Evolutionary conservation across 306 rosid genomes (phyloP).

Genomic region (Neltuma alba): DNA sequence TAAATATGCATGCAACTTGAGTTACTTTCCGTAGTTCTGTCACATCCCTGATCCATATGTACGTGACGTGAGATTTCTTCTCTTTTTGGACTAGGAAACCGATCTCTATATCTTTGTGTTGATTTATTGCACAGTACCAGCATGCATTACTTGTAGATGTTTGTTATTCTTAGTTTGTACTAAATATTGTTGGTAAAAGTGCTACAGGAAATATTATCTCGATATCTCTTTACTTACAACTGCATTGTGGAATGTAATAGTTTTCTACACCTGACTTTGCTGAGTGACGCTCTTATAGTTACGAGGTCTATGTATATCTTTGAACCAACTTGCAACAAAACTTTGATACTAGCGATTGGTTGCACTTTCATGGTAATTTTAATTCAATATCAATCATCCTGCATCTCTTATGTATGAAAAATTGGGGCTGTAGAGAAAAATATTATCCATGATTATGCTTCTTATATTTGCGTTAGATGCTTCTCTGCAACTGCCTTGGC

Average conservation of each 20-base stretch:
- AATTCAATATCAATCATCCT: background rate
- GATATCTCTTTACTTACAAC: slow-evolving; percentile 16
- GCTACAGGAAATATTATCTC: background rate
- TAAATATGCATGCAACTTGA: background rate
- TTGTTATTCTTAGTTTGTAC: slow-evolving; percentile 17
- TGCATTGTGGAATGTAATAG: slow-evolving; percentile 29
- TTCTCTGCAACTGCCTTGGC: slow-evolving; percentile 33
- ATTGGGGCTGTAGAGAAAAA: background rate
- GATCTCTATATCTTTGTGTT: slow-evolving; percentile 17
- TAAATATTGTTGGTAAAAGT: background rate
- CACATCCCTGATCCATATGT: slow-evolving; percentile 13
- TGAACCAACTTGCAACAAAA: slow-evolving; percentile 10
- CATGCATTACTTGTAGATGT: background rate
- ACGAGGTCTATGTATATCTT: slow-evolving; percentile 17
- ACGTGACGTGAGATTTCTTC: background rate
- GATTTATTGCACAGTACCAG: slow-evolving; percentile 10
- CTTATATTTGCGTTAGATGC: slow-evolving; percentile 27
- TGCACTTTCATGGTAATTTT: background rate
- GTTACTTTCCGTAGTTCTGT: slow-evolving; percentile 1
- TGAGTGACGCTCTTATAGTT: background rate
- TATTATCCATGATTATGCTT: slow-evolving; percentile 5
- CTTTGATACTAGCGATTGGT: slow-evolving; percentile 1
- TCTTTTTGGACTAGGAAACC: slow-evolving; percentile 8
- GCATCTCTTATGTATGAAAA: background rate
- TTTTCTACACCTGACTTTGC: slow-evolving; percentile 7